Base-by-base conservation (phyloP, 805 yeast species). In the Brettanomyces sp. region DNA sequence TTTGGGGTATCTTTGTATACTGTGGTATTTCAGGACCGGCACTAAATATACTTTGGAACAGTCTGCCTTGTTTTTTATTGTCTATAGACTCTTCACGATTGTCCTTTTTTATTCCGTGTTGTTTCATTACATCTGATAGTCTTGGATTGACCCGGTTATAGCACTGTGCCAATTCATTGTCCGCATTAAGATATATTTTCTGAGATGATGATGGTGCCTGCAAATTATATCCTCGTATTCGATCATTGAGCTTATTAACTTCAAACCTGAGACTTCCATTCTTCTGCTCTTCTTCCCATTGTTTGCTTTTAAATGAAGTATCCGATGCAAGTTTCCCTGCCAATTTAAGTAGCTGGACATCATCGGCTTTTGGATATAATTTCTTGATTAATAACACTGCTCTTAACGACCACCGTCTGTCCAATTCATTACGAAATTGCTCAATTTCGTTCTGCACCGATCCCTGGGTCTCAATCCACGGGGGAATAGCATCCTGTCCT, bases 401-500 rank as follows among this genome's bases (percentile, higher is more conserved):
- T 46, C 59, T 49, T 22, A 46, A 46, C 42, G 60, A 45, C 77
- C 77, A 77, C 28, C 64, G 63, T 2, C 55, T 45, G 37, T 67
- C 72, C 30, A 81, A 45, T 34, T 68, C 68, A 0, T 52, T 49
- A 44, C 89, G 62, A 45, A 85, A 78, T 0, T 56, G 56, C 3
- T 54, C 57, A 7, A 84, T 69, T 35, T 74, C 76, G 2, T 55
- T 49, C 39, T 74, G 72, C 4, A 82, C 76, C 2, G 76, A 70
- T 18, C 76, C 69, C 60, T 85, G 93, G 46, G 77, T 80, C 54
- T 87, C 95, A 35, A 89, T 82, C 96, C 96, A 89, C 0, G 95
- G 95, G 0, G 96, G 95, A 9, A 80, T 67, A 1, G 86, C 80
- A 42, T 86, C 89, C 60, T 89, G 96, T 39, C 77, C 74, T 50